Conservation (phyloP, 768 basidiomycete species). For the Rhodotorula sphaerocarpa region DNA sequence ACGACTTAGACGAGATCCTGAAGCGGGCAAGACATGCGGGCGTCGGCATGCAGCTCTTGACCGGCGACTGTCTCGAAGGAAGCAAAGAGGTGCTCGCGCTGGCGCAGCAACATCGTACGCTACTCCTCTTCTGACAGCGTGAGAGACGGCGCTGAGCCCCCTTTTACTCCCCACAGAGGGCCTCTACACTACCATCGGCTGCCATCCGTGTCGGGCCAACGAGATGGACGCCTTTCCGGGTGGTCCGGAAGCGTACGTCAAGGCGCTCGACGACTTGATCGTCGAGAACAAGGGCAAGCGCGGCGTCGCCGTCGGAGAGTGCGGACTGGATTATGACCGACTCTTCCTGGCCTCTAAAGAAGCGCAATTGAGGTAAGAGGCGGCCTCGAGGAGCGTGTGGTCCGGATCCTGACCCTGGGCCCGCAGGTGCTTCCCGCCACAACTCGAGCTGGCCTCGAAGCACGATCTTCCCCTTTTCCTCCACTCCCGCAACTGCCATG, state of each 20-base stretch:
- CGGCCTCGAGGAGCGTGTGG: background rate
- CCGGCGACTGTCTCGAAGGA: conserved; percentile 62
- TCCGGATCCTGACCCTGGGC: background rate
- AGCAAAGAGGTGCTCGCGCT: conserved; percentile 55
- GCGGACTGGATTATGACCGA: conserved; percentile 74
- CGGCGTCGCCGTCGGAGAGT: conserved; percentile 64
- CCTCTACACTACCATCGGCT: conserved; percentile 66
- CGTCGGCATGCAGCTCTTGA: conserved; percentile 64
- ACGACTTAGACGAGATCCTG: conserved; percentile 59
- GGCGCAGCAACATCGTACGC: conserved; percentile 55
- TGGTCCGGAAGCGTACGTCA: conserved; percentile 58
- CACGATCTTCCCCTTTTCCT: conserved; percentile 69
- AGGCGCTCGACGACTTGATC: conserved; percentile 52
- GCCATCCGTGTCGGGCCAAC: conserved; percentile 65
- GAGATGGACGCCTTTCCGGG: conserved; percentile 57
- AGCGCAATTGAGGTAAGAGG: conserved; percentile 47
- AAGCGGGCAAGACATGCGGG: conserved; percentile 55
- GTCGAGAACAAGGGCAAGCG: conserved; percentile 24
- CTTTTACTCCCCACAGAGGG: too few relatives aligned
- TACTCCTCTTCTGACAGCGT: too few relatives aligned
- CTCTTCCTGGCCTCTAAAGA: conserved; percentile 57
- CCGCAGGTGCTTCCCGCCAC: conserved; percentile 56
- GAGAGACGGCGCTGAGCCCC: too few relatives aligned
- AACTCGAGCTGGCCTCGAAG: conserved; percentile 61
- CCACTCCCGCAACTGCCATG: conserved; percentile 68